Base-by-base conservation (phyloP, 257 asterid genomes). In the Phtheirospermum japonicum region DNA sequence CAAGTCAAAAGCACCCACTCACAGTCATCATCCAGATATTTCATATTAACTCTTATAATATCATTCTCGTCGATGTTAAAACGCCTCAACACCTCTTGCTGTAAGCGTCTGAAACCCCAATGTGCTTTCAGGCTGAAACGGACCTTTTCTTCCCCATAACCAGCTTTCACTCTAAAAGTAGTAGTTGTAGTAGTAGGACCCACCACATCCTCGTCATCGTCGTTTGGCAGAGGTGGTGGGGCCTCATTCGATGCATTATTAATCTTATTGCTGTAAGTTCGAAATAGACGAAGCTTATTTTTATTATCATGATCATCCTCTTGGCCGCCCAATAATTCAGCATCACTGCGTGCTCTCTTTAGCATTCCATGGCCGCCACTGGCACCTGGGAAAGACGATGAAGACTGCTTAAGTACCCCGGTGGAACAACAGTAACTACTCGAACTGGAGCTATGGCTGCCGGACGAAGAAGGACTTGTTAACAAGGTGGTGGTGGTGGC, bases 1-100 rank as follows among this genome's bases (percentile, higher is more conserved):
- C 96, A 88, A 9, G 94, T 85, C 69, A 88, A 63, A 69, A 88
- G 96, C 73, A 88, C 94, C 94, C 92, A 88, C 45, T 88, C 96
- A 0, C 69, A 59, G 37, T 88, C 96, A 40, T 88, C 96, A 39
- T 88, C 96, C 75, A 88, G 73, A 71, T 88, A 88, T 61, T 85
- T 88, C 13, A 88, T 37, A 65, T 75, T 86, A 54, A 81, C 71
- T 64, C 80, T 71, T n/a, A n/a, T n/a, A 20, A 60, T 71, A 33
- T 70, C 71, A 67, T 71, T 76, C 3, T 23, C 28, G 13, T 81
- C 85, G 39, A 85, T 31, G 71, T 73, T 82, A 66, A 88, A 88
- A 30, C 92, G 89, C 85, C 84, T 73, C 37, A 73, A 65, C 2
- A 88, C 74, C 74, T 85, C 90, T 45, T 58, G 73, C 39, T 72